Percentiles rank a stretch among this genome's conserved stretches.
Conservation (phyloP, 2,329 filamentous ascomycete genomes). For the Fonsecaea nubica region DNA sequence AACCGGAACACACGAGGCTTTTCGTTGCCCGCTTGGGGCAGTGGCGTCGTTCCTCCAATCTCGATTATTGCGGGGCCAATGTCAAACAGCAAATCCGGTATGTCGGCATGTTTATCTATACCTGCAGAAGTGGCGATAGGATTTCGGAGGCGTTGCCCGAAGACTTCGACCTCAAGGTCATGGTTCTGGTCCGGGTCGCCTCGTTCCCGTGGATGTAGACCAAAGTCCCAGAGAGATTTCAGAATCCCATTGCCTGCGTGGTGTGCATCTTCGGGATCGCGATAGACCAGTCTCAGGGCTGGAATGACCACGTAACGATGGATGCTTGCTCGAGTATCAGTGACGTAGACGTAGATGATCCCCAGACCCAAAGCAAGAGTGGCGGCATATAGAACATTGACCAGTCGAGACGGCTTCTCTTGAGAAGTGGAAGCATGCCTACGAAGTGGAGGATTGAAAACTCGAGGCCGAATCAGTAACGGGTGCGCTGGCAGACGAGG, state of each 20-base stretch:
- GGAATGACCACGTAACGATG: conserved; percentile 70
- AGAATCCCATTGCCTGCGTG: conserved; percentile 75
- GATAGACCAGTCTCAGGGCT: conserved; percentile 50
- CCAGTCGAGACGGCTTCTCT: conserved; percentile 48
- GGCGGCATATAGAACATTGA: conserved; percentile 61
- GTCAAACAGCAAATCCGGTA: conserved; percentile 82
- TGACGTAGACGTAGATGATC: conserved; percentile 70
- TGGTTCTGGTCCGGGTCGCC: conserved; percentile 62
- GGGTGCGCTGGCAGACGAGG: conserved; percentile 12
- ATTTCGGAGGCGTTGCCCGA: conserved; percentile 78
- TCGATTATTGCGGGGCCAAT: conserved; percentile 88
- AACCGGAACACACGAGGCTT: conserved; percentile 87
- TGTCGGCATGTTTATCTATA: conserved; percentile 90
- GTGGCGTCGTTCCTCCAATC: conserved; percentile 86
- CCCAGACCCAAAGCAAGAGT: conserved; percentile 57
- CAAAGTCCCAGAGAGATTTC: conserved; percentile 73
- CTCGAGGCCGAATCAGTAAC: conserved; percentile 1
- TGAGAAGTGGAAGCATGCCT: conserved; percentile 37
- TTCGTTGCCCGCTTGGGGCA: conserved; percentile 86
- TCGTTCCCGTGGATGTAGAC: conserved; percentile 82
- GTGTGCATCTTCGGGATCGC: conserved; percentile 81
- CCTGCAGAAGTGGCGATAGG: conserved; percentile 95
- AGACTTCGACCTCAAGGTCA: conserved; percentile 69
- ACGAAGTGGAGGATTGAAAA: conserved; percentile 10
- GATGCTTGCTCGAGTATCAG: conserved; percentile 73